phyloP scores from a whole-genome alignment of 2,329 filamentous ascomycete genomes.

The Bipolaris oryzae region DNA sequence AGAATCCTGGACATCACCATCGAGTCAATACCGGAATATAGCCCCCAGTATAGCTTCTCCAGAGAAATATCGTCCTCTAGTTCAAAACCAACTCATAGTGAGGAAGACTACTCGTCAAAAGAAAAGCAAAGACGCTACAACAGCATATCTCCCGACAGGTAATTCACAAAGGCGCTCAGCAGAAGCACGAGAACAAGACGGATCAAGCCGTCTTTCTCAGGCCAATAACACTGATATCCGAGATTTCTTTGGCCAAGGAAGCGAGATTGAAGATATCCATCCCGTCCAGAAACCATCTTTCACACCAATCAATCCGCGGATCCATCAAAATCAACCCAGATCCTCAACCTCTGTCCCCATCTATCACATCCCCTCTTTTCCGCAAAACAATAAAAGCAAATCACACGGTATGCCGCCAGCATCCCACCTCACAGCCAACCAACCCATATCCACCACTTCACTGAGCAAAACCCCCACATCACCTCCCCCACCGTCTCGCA shows the following conservation, averaged over 20 bases:
- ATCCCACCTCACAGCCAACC: neutral
- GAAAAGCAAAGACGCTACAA: neutral
- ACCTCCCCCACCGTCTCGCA: neutral
- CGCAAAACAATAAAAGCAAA: neutral
- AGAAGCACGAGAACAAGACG: neutral
- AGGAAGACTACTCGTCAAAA: conserved; percentile 10
- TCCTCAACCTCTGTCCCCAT: neutral
- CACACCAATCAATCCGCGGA: conserved; percentile 13
- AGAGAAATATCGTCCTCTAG: neutral
- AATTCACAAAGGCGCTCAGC: neutral
- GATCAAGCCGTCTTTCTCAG: neutral
- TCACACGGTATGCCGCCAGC: neutral
- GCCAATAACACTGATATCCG: conserved; percentile 36
- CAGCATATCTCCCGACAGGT: neutral
- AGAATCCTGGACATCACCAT: neutral
- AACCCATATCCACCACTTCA: neutral
- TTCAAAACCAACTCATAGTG: conserved; percentile 7
- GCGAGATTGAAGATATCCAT: neutral
- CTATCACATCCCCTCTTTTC: neutral
- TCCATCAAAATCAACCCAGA: neutral
- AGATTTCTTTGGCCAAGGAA: conserved; percentile 24
- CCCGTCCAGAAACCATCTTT: conserved; percentile 4
- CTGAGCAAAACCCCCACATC: neutral
- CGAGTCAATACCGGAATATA: neutral
- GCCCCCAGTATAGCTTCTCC: neutral